Conservation (phyloP, 2,329 filamentous ascomycete genomes). For the Trichophyton mentagrophytes region DNA sequence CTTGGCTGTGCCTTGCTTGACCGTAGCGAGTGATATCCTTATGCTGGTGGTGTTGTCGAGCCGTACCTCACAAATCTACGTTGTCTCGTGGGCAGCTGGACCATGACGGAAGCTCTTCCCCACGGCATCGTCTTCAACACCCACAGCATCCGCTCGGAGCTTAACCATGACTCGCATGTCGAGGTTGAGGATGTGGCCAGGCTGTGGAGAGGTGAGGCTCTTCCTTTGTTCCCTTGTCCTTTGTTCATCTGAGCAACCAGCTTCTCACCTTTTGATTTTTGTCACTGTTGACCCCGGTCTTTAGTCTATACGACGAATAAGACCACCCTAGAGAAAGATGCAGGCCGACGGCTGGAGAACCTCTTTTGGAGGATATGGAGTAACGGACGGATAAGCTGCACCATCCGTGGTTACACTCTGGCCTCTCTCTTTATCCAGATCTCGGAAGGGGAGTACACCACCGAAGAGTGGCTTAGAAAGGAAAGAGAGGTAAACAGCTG, state of each 20-base stretch:
- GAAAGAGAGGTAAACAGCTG: slow-evolving; percentile 10
- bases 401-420: slow-evolving; percentile 29
- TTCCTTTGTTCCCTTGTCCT: not conserved
- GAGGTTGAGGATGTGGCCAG: slow-evolving; percentile 31
- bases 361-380: slow-evolving; percentile 43
- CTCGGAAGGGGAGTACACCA: slow-evolving; percentile 21
- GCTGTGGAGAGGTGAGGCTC: slow-evolving; percentile 38
- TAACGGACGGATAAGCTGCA: slow-evolving; percentile 25
- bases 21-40: not conserved
- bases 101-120: slow-evolving; percentile 30
- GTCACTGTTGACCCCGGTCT: slow-evolving; percentile 8
- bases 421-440: slow-evolving; percentile 35
- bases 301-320: slow-evolving; percentile 37
- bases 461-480: slow-evolving; percentile 6
- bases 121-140: slow-evolving; percentile 30
- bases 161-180: slow-evolving; percentile 26
- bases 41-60: slow-evolving; percentile 1
- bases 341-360: slow-evolving; percentile 37
- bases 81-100: slow-evolving; percentile 1
- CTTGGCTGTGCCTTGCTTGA: not conserved
- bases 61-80: not conserved
- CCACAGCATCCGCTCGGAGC: slow-evolving; percentile 24
- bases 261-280: slow-evolving; percentile 6
- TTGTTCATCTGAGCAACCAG: not conserved
- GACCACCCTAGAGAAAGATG: slow-evolving; percentile 29